Evolutionary conservation across 441 rosid species (phyloP).

Genomic region (Mallotus japonicus): DNA sequence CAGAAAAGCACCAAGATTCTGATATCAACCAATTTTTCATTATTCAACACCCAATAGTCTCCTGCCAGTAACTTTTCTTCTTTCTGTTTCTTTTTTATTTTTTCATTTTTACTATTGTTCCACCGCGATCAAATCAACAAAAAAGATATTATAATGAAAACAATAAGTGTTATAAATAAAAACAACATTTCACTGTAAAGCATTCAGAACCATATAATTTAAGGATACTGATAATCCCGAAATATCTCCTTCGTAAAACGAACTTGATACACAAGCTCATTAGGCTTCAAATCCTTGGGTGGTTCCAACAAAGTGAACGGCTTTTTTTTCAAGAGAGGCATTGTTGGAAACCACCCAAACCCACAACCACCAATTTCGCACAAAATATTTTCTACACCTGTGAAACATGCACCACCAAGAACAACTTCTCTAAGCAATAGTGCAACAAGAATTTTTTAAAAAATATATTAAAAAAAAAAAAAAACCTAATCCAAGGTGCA

Average conservation of each 20-base stretch:
- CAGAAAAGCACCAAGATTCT: background rate
- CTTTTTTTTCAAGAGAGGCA: constrained; percentile 88
- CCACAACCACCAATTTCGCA: background rate
- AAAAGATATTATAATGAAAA: background rate
- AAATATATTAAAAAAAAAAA: background rate
- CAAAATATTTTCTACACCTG: background rate
- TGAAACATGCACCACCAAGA: background rate
- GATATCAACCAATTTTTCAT: background rate
- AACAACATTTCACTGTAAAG: background rate
- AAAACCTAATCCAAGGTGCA: background rate
- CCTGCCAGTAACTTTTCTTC: background rate
- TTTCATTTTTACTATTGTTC: background rate
- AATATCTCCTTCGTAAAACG: constrained; percentile 97
- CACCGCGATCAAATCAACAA: background rate
- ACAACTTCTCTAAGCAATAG: constrained; percentile 8
- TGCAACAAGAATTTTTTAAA: background rate
- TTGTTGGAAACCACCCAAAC: constrained; percentile 29
- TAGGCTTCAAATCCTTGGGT: constrained; percentile 66
- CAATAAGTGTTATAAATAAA: background rate
- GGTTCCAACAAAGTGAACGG: constrained; percentile 59
- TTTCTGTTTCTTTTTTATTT: background rate
- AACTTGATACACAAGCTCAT: constrained; percentile 80
- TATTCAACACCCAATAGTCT: background rate
- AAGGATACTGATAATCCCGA: constrained; percentile 87
- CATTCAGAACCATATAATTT: constrained; percentile 6